Evolutionary conservation across 306 rosid genomes (phyloP), one percentile per base, ranked within the genome.

Genomic region (Hippophae tibetana): DNA sequence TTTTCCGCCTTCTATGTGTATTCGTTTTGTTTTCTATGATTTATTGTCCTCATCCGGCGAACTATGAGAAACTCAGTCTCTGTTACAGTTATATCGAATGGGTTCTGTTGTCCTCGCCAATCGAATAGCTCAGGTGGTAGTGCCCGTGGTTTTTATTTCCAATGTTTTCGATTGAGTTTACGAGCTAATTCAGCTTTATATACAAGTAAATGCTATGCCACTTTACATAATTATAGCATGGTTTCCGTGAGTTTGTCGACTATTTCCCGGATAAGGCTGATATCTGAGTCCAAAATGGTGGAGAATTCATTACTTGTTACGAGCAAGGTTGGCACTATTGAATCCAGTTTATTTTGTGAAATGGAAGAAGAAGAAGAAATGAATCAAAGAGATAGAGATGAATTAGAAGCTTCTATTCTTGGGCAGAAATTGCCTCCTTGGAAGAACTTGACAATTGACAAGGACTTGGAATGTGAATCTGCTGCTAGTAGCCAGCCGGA

Each of bases 341-440:
- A 72, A 7, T 52, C 68, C 52, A 58, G 63, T 58, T 45, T 74
- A 67, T 66, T 67, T 67, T 63, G 63, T 70, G 78, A 58, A 60
- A 18, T 18, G 23, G 78, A 56, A 26, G 65, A 50, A 25, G 70
- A 65, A 5, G 69, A 61, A 44, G 73, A 69, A 18, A 42, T 58
- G 63, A 38, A 46, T 63, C 65, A 57, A 63, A 65, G 43, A 64
- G 72, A 67, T 49, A 66, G 54, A 26, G 56, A 57, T 27, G 69
- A 59, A 14, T n/a, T 67, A 61, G 68, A 14, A 58, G 54, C 59
- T 74, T 47, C 73, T 51, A 56, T 69, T 61, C 44, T 69, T 40
- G 82, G 60, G 51, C 66, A 73, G 66, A 56, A 52, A 49, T 74
- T 66, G 64, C 72, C 78, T 70, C 78, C 82, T 1, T 84, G 76